phyloP scores from a whole-genome alignment of 2,329 filamentous ascomycete species.

The Cladosporium oxysporum region DNA sequence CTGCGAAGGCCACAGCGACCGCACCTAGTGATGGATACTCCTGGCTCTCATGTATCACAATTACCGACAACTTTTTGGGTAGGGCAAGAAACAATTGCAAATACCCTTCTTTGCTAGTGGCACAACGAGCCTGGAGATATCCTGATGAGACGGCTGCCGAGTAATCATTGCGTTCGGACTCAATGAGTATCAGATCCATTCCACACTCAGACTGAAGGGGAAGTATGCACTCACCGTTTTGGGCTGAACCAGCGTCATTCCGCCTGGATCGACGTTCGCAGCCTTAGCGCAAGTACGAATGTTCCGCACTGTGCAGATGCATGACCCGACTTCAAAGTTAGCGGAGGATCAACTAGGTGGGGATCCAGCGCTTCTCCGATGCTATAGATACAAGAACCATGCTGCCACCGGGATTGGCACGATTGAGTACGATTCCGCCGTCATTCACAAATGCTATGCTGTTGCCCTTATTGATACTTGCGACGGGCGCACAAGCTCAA shows the following conservation, averaged over 20 bases:
- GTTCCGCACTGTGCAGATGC: background rate
- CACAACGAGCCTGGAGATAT: too few relatives aligned
- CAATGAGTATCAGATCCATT: background rate
- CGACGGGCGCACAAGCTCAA: slow-evolving; percentile 16
- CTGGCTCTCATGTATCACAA: too few relatives aligned
- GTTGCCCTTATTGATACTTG: background rate
- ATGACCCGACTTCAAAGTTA: background rate
- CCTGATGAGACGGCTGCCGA: background rate
- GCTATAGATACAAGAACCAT: background rate
- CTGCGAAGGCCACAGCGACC: too few relatives aligned
- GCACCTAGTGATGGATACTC: too few relatives aligned
- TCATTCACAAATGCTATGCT: background rate
- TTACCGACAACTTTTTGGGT: too few relatives aligned
- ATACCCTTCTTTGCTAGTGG: too few relatives aligned
- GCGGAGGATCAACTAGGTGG: background rate
- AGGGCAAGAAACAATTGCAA: too few relatives aligned
- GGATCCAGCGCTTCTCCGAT: slow-evolving; percentile 1
- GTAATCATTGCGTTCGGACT: background rate
- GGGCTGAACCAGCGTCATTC: background rate
- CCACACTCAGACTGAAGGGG: background rate
- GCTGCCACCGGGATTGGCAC: background rate
- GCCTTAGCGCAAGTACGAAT: background rate
- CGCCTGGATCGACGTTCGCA: background rate
- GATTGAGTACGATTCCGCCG: too few relatives aligned
- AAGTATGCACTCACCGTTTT: background rate